Percentiles rank a stretch among this genome's conserved stretches.
These are phyloP conservation scores for Myriosclerotinia curreyana DNA, from an alignment of 2,329 filamentous ascomycete species.

Conservation along the genomic window DNA sequence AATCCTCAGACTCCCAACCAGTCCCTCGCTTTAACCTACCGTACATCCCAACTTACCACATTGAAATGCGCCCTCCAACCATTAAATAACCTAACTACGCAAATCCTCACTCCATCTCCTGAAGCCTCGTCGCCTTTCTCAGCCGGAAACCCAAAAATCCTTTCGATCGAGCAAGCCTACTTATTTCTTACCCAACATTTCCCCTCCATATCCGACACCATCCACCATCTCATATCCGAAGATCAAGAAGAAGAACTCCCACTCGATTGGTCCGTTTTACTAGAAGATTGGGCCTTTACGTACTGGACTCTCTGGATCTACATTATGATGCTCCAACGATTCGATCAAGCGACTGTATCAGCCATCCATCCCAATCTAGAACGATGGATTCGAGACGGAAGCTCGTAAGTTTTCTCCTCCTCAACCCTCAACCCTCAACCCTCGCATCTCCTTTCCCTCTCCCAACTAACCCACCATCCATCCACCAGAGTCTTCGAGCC, in stretches of 20 bases:
- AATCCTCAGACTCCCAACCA: slow-evolving; percentile 32
- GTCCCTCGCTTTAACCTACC: slow-evolving; percentile 31
- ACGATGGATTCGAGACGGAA: background rate
- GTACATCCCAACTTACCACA: slow-evolving; percentile 29
- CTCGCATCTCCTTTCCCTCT: too few species aligned
- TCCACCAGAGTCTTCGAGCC: background rate
- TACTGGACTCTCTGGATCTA: slow-evolving; percentile 36
- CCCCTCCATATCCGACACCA: slow-evolving; percentile 19
- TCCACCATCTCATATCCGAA: slow-evolving; percentile 28
- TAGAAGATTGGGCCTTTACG: slow-evolving; percentile 33
- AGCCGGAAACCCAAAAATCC: slow-evolving; percentile 31
- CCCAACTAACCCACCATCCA: background rate
- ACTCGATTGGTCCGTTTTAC: slow-evolving; percentile 29
- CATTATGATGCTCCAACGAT: slow-evolving; percentile 22
- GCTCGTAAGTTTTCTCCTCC: background rate
- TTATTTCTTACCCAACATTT: slow-evolving; percentile 25
- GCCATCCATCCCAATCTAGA: background rate
- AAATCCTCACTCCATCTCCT: background rate
- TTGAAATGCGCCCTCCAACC: slow-evolving; percentile 22
- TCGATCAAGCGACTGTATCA: background rate
- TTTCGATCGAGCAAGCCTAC: slow-evolving; percentile 33
- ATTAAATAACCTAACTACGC: slow-evolving; percentile 17
- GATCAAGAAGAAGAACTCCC: slow-evolving; percentile 35
- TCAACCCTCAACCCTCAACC: too few species aligned
- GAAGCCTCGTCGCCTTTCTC: background rate